Evolutionary conservation across 2,329 filamentous ascomycete genomes (phyloP).

Genomic region (Scortechinia acanthostroma): DNA sequence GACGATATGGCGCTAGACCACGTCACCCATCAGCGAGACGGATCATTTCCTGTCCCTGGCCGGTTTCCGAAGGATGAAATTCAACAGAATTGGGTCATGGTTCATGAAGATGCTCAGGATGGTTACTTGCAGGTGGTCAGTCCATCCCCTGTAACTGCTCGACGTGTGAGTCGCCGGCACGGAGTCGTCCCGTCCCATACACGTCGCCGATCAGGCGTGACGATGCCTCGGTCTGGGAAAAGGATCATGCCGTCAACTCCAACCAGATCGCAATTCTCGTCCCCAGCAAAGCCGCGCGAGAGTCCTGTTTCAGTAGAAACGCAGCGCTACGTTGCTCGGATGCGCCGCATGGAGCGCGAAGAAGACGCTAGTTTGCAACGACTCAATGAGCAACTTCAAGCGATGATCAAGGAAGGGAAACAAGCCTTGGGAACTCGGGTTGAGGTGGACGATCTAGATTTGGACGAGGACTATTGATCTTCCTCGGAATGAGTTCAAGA

Average conservation of each 20-base stretch:
- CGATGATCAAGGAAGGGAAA: not conserved
- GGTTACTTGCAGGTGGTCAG: not conserved
- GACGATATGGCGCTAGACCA: not conserved
- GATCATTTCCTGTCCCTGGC: not conserved
- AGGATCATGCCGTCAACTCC: not conserved
- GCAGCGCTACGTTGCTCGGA: not conserved
- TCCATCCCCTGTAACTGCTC: not conserved
- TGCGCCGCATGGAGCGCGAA: slow-evolving; percentile 1
- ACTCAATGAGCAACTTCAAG: not conserved
- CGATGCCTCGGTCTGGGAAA: not conserved
- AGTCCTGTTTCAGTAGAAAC: not conserved
- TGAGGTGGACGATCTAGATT: not conserved
- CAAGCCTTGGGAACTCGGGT: not conserved
- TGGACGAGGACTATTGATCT: slow-evolving; percentile 1
- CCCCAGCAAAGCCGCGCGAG: not conserved
- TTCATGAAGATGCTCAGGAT: not conserved
- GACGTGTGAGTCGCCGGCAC: not conserved
- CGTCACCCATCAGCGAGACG: not conserved
- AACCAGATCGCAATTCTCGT: not conserved
- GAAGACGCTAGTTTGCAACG: not conserved
- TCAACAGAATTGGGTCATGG: not conserved
- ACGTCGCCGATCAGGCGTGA: not conserved
- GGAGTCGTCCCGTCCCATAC: not conserved
- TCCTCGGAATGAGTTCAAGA: too few relatives aligned
- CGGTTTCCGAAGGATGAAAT: not conserved